Base-by-base conservation (phyloP, 148 eudicot species). In the Nepenthes mirabilis region DNA sequence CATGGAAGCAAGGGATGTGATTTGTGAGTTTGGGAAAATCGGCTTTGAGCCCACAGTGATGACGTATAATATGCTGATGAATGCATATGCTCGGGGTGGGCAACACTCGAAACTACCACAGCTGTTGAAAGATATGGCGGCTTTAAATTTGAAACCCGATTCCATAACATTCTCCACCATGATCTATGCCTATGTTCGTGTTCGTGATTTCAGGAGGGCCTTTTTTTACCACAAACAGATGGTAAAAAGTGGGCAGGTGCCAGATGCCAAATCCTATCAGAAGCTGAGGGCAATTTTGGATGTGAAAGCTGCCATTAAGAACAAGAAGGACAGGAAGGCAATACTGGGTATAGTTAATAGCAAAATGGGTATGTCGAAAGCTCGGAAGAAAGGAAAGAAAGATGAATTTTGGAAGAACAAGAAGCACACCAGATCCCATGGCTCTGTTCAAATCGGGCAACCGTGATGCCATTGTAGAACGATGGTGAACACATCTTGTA, bases 351-450 rank as follows among this genome's bases (percentile, higher is more conserved):
- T 91, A 55, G 72, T 80, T 5, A 91, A 82, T 43, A 88, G 96
- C 70, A 82, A 80, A 43, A 73, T 71, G 81, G 94, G 90, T 57
- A 59, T 80, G 74, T 23, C 87, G 69, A 76, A 81, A 70, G 61
- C 69, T 43, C 79, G 77, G 74, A 86, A 69, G 77, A 88, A 72
- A 70, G 75, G 84, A 2, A 83, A 91, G 78, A 88, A 85, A 61
- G 94, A 91, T 53, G 98, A 91, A 61, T 91, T 91, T 52, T 91
- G 98, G 98, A 91, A 91, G 75, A 74, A 72, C 68, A 85, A 77
- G 79, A 79, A 68, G 47, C 65, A 48, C 34, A 45, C 68, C 55
- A 72, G 72, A 62, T 60, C 59, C 23, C 66, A 64, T 61, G 63
- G 65, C 36, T 65, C 85, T n/a, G 55, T 61, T n/a, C 55, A 61